These are phyloP conservation scores for Asterella californica DNA, from an alignment of 225 moss, liverwort and hornwort species.

Conservation along the genomic window DNA sequence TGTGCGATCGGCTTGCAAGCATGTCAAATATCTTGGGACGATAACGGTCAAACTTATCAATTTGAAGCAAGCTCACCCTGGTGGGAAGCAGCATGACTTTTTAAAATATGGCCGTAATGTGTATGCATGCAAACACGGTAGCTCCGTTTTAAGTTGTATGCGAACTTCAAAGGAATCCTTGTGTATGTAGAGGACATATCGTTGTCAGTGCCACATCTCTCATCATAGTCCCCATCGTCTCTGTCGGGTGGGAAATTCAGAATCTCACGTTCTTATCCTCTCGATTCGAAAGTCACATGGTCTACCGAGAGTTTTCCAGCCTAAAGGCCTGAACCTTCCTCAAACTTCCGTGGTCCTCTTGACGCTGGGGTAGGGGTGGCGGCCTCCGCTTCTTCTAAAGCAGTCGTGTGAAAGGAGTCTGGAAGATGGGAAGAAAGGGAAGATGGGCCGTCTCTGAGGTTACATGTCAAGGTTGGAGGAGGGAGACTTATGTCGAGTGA, in stretches of 20 bases:
- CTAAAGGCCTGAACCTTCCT: not conserved
- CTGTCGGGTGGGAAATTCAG: not conserved
- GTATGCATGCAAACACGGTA: not conserved
- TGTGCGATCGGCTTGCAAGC: constrained; percentile 51
- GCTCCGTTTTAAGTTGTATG: no score
- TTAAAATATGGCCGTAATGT: not conserved
- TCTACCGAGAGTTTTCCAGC: not conserved
- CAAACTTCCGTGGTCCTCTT: not conserved
- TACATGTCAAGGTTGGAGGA: no score
- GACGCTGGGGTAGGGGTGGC: no score
- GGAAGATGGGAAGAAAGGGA: no score
- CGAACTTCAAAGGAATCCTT: no score
- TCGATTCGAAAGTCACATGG: not conserved
- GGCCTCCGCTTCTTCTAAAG: no score
- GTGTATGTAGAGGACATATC: no score
- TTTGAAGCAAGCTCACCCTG: constrained; percentile 45
- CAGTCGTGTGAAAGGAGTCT: no score
- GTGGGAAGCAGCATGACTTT: constrained; percentile 28
- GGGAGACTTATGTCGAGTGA: no score
- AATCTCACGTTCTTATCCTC: not conserved
- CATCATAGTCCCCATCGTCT: no score
- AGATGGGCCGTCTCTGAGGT: no score
- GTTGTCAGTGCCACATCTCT: no score
- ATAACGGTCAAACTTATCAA: constrained; percentile 24
- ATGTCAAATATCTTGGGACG: constrained; percentile 38